phyloP scores from a whole-genome alignment of 192 early-diverging fungal genomes.

The Rhizophagus sp. region DNA sequence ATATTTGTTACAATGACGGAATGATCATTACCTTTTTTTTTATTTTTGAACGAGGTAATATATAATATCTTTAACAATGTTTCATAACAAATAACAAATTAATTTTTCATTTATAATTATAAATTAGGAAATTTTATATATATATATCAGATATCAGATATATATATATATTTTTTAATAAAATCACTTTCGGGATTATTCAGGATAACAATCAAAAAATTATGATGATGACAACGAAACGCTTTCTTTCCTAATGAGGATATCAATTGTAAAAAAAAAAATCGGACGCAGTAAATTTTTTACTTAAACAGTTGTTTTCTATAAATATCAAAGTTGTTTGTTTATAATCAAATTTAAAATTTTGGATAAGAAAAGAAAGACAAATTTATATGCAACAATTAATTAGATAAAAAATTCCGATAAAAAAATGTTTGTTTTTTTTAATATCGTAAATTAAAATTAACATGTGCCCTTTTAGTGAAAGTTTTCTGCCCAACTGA shows the following conservation, averaged over 20 bases:
- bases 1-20: too few species aligned
- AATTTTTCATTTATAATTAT: too few species aligned
- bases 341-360: not conserved
- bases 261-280: not conserved
- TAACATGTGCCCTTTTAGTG: not conserved
- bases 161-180: too few species aligned
- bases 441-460: not conserved
- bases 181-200: too few species aligned
- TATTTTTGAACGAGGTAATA: too few species aligned
- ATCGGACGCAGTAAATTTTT: not conserved
- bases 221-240: not conserved
- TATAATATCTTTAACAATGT: too few species aligned
- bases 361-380: not conserved
- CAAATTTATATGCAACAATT: not conserved
- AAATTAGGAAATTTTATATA: too few species aligned
- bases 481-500: not conserved
- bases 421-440: not conserved
- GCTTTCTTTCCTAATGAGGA: not conserved
- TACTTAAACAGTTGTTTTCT: not conserved
- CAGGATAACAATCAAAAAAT: not conserved
- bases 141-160: too few species aligned
- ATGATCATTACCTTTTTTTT: too few species aligned
- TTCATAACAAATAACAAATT: too few species aligned
- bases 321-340: constrained; percentile 1
- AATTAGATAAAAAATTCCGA: not conserved